Conservation (phyloP, 768 basidiomycete genomes). For the Leccinellum albellum region DNA sequence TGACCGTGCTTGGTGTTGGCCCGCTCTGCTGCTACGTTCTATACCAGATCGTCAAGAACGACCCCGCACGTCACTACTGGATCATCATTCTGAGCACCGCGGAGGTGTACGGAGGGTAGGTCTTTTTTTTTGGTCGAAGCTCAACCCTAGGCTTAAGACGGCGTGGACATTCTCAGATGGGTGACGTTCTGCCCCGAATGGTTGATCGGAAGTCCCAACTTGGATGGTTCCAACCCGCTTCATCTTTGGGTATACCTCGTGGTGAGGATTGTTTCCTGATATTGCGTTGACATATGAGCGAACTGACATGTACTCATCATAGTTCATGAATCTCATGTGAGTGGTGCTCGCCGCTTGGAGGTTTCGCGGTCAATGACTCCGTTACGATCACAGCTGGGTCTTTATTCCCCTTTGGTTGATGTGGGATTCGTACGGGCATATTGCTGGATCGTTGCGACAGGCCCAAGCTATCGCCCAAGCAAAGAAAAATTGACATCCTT, state of each 20-base stretch:
- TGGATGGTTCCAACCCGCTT: conserved; percentile 66
- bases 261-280: conserved; percentile 41
- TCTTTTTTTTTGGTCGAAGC: neutral
- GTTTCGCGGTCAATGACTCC: neutral
- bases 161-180: conserved; percentile 43
- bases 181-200: conserved; percentile 91
- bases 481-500: conserved; percentile 33
- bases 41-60: conserved; percentile 56
- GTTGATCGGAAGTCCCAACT: conserved; percentile 68
- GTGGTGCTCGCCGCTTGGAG: conserved; percentile 20
- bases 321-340: conserved; percentile 83
- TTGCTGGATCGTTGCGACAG: conserved; percentile 55
- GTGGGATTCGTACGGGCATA: conserved; percentile 72
- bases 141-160: neutral
- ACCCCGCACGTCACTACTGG: conserved; percentile 64
- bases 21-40: conserved; percentile 73
- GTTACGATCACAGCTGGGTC: conserved; percentile 60
- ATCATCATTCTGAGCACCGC: conserved; percentile 71
- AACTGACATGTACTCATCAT: neutral
- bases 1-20: conserved; percentile 74
- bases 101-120: conserved; percentile 75
- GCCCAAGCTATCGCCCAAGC: conserved; percentile 30
- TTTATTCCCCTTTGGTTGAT: conserved; percentile 71
- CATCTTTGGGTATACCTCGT: conserved; percentile 79
- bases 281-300: neutral